phyloP scores from a whole-genome alignment of 2,329 filamentous ascomycete genomes.

The Hymenoscyphus albidus region DNA sequence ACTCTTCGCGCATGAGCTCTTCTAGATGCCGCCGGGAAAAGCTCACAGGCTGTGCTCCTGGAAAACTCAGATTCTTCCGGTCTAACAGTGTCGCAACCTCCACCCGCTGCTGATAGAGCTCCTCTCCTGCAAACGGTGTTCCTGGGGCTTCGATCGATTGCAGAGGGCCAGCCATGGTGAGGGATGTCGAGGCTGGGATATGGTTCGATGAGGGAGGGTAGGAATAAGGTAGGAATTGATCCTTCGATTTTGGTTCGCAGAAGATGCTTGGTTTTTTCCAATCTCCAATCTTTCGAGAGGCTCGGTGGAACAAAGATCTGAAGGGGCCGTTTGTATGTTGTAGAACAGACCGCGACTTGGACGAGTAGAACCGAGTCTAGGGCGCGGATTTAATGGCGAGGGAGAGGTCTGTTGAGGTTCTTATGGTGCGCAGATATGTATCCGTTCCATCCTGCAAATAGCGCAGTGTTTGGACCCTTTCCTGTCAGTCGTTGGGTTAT shows the following conservation, averaged over 20 bases:
- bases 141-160: slow-evolving; percentile 54
- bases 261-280: background rate
- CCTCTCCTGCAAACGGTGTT: slow-evolving; percentile 58
- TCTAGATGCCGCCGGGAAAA: slow-evolving; percentile 77
- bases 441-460: slow-evolving; percentile 20
- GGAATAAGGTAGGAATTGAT: background rate
- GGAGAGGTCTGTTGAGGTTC: background rate
- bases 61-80: slow-evolving; percentile 66
- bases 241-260: background rate
- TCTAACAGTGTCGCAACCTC: slow-evolving; percentile 75
- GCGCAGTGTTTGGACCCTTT: slow-evolving; percentile 17
- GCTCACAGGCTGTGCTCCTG: slow-evolving; percentile 90
- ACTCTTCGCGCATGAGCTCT: slow-evolving; percentile 79
- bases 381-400: background rate
- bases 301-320: background rate
- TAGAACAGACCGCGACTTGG: background rate
- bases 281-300: background rate
- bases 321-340: background rate
- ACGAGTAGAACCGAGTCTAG: background rate
- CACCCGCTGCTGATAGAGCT: slow-evolving; percentile 60
- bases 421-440: slow-evolving; percentile 12
- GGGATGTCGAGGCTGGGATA: background rate
- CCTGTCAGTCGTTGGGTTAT: slow-evolving; percentile 14
- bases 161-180: slow-evolving; percentile 19
- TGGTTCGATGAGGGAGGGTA: background rate